Percentiles rank a stretch among this genome's conserved stretches.
These are phyloP conservation scores for Synchytrium microbalum DNA, from an alignment of 371 early-diverging fungal genomes.

Conservation along the genomic window DNA sequence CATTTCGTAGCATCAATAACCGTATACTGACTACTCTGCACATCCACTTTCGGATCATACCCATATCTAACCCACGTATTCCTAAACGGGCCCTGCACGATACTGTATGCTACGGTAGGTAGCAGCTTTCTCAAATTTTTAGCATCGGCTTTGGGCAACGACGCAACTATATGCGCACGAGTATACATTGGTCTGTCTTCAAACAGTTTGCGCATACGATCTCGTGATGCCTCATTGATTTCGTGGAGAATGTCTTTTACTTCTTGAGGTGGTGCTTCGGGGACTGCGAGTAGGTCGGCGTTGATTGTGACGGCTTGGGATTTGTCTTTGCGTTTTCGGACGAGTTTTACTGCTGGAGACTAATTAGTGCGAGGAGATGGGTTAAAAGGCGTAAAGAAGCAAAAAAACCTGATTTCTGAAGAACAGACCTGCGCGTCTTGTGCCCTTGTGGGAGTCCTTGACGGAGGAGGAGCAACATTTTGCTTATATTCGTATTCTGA, in stretches of 20 bases:
- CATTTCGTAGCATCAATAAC: constrained; percentile 21
- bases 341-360: constrained; percentile 10
- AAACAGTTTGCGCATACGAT: constrained; percentile 29
- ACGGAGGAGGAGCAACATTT: too few relatives aligned
- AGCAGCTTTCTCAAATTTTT: constrained; percentile 30
- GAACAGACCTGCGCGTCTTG: too few relatives aligned
- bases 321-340: constrained; percentile 3
- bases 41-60: constrained; percentile 48
- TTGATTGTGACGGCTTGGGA: constrained; percentile 16
- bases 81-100: constrained; percentile 51
- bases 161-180: constrained; percentile 32
- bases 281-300: constrained; percentile 12
- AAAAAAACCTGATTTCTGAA: too few relatives aligned
- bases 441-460: not conserved
- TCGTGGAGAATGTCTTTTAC: constrained; percentile 10
- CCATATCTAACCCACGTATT: constrained; percentile 56
- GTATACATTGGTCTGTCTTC: constrained; percentile 51
- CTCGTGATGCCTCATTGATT: constrained; percentile 7
- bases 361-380: too few relatives aligned
- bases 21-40: constrained; percentile 37
- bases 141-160: constrained; percentile 18
- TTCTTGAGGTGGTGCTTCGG: constrained; percentile 17
- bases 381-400: too few relatives aligned
- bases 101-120: constrained; percentile 34
- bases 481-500: constrained; percentile 11